phyloP scores from a whole-genome alignment of 2,329 filamentous ascomycete genomes.

The Capronia americana region DNA sequence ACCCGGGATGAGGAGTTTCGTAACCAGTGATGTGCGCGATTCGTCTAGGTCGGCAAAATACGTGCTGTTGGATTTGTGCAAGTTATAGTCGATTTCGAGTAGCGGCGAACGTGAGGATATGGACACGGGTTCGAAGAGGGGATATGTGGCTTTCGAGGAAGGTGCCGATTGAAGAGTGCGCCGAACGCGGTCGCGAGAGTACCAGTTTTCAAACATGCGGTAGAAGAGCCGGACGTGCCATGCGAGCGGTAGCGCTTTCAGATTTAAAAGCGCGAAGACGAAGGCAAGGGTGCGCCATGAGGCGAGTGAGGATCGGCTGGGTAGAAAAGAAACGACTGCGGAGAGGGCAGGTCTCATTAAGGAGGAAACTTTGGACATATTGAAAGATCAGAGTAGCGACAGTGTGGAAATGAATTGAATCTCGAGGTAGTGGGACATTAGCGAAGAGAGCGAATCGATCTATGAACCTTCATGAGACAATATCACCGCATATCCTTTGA shows the following conservation, averaged over 20 bases:
- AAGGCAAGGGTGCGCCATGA: slow-evolving; percentile 51
- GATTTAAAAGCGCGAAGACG: slow-evolving; percentile 66
- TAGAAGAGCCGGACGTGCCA: slow-evolving; percentile 74
- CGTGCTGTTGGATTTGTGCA: slow-evolving; percentile 65
- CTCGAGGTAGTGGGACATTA: neutral
- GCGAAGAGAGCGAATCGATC: neutral
- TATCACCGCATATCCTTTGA: neutral
- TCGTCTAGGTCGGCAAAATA: slow-evolving; percentile 67
- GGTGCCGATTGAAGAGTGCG: slow-evolving; percentile 47
- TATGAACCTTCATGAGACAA: neutral
- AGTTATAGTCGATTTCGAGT: slow-evolving; percentile 84
- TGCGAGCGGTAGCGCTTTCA: slow-evolving; percentile 75
- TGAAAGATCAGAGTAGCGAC: neutral
- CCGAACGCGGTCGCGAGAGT: slow-evolving; percentile 50
- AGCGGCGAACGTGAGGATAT: slow-evolving; percentile 70
- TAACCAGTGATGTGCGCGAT: slow-evolving; percentile 79
- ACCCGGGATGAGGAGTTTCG: slow-evolving; percentile 68
- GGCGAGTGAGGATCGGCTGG: slow-evolving; percentile 23
- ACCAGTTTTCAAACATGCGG: slow-evolving; percentile 61
- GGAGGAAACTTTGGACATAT: neutral
- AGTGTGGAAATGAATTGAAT: neutral
- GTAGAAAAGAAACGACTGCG: slow-evolving; percentile 14
- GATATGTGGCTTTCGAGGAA: slow-evolving; percentile 47
- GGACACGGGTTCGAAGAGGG: slow-evolving; percentile 75
- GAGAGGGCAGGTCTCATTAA: neutral